Base-by-base conservation (phyloP, 768 basidiomycete species). In the Agaricus blazei region DNA sequence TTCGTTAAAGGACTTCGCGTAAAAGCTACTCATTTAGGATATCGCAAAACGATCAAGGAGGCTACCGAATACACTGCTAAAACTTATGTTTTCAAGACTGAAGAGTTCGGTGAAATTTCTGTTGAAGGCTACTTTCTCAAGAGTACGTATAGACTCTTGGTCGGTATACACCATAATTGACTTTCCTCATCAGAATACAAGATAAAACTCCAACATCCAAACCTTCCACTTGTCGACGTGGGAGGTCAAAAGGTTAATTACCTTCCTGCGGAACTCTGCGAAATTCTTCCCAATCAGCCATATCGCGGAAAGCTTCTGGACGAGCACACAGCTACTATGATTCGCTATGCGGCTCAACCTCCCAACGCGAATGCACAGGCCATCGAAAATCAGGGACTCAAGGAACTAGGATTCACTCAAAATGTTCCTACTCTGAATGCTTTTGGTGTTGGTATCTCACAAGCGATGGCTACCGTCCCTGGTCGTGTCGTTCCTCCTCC, bases 211-310 rank as follows among this genome's bases (percentile, higher is more conserved):
- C 65, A 66, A 26, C 58, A 75, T 40, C 78, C 84, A 0, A 68
- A 83, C 1, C 61, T 86, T 48, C 82, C 78, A 0, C 73, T 86
- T 9, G 75, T 88, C 40, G 79, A 87, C 56, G 78, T 87, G 6
- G 82, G 82, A 5, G 76, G 76, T 9, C 64, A 68, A 57, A 79
- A 76, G 59, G 36, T 67, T 42, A 72, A 77, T 65, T 72, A 71
- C 24, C 74, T 92, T 3, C 90, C 90, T 0, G 72, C 87, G 0
- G 90, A 93, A 67, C 40, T 92, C 0, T 92, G 90, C 74, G 75
- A 80, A 42, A 90, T 93, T 27, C 63, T 79, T 0, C 78, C 83
- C 0, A 81, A 84, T 46, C 87, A 88, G 64, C 75, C 88, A 0
- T 90, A 82, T 72, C 75, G 76, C 23, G 89, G 88, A 9, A 85